Base-by-base conservation (phyloP, 2,329 filamentous ascomycete genomes). In the Graphium sp. region DNA sequence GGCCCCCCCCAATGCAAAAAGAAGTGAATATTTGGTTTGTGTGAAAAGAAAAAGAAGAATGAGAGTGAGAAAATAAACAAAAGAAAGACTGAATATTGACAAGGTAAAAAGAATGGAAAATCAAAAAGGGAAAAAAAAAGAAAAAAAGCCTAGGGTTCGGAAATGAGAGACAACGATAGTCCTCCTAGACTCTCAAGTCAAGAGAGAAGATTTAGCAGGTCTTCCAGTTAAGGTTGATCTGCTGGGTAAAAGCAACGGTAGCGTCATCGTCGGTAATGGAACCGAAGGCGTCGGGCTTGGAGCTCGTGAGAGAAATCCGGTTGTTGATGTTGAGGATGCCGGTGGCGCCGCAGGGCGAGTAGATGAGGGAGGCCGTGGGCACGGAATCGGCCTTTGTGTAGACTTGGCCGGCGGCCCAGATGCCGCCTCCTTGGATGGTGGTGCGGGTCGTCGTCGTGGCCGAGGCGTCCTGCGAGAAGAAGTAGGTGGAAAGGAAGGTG, bases 381-480 rank as follows among this genome's bases (percentile, higher is more conserved):
- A 60, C 42, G 35, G 47, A 41, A 42, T 60, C 56, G 33, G 49
- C 41, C 47, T 58, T 59, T 35, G 55, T 60, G 47, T 59, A 59
- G 11, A 59, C 55, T 43, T 59, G 49, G 32, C 56, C 56, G 4
- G 41, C 33, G 9, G 40, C 44, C 56, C 55, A 60, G 29, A 48
- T 35, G 29, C 49, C 52, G 34, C 55, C 55, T 34, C 56, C 56
- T 8, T 37, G 28, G 40, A 59, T 56, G 24, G 50, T 53, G 19
- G 55, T 58, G 33, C 47, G 43, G 3, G 56, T 59, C 2, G 55
- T 58, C 9, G 54, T 55, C 15, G 55, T 58, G 18, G 53, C 52
- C 9, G 39, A 37, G 16, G 56, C 53, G 29, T 57, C 55, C 42
- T 60, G 54, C 22, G 48, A 53, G 47, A 60, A 60, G 46, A 55